Evolutionary conservation across 768 basidiomycete genomes (phyloP).

Genomic region (Pulveroboletus sp.): DNA sequence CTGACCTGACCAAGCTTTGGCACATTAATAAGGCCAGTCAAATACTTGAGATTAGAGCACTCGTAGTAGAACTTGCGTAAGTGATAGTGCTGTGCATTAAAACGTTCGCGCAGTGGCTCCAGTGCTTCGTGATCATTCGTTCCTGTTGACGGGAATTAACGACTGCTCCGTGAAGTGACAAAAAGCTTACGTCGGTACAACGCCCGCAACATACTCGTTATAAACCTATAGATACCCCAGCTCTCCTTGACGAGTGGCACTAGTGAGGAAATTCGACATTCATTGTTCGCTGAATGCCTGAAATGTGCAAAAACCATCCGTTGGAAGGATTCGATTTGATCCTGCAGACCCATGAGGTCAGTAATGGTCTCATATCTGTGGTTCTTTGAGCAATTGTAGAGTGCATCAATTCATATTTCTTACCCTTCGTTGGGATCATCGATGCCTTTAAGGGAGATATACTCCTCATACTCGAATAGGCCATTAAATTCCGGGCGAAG

Average conservation of each 20-base stretch:
- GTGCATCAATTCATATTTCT: slow-evolving; percentile 22
- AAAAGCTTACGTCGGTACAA: slow-evolving; percentile 80
- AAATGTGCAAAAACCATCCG: slow-evolving; percentile 97
- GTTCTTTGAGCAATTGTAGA: slow-evolving; percentile 8
- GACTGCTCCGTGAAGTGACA: not conserved
- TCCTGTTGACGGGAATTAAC: slow-evolving; percentile 43
- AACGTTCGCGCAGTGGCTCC: slow-evolving; percentile 84
- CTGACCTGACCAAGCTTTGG: slow-evolving; percentile 89
- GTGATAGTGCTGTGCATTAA: slow-evolving; percentile 85
- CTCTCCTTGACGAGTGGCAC: slow-evolving; percentile 98
- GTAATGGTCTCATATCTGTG: slow-evolving; percentile 93
- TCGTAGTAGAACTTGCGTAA: slow-evolving; percentile 99
- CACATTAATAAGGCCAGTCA: slow-evolving; percentile 96
- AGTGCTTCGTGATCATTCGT: slow-evolving; percentile 86
- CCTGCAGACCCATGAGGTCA: slow-evolving; percentile 96
- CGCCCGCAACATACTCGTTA: slow-evolving; percentile 97
- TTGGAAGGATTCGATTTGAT: slow-evolving; percentile 98
- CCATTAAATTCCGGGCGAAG: slow-evolving; percentile 97
- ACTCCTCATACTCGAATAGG: slow-evolving; percentile 98
- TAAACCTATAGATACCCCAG: slow-evolving; percentile 98
- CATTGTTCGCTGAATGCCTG: slow-evolving; percentile 86
- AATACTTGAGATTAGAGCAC: slow-evolving; percentile 96
- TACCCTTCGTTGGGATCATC: slow-evolving; percentile 99
- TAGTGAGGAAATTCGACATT: slow-evolving; percentile 92
- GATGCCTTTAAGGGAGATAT: slow-evolving; percentile 93